Conservation (phyloP, 257 asterid genomes). For the Plantago ovata region DNA sequence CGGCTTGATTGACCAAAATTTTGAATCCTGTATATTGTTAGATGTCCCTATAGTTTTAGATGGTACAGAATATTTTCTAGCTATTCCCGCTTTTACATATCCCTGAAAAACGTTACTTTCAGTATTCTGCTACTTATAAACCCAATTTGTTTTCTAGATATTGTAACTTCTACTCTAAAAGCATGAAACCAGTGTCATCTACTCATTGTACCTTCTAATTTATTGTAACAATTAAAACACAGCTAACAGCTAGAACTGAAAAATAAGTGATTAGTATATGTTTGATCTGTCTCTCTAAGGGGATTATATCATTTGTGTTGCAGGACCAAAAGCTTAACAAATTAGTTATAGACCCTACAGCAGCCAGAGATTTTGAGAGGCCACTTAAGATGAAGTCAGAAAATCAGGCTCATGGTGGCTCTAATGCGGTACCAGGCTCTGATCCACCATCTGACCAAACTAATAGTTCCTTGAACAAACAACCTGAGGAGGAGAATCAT, state of each 20-base stretch:
- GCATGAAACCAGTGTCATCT: too few species aligned
- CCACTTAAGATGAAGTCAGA: slow-evolving; percentile 61
- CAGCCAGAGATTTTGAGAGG: slow-evolving; percentile 86
- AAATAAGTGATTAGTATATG: neutral
- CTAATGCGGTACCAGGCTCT: slow-evolving; percentile 38
- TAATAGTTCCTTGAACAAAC: slow-evolving; percentile 32
- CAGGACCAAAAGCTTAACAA: slow-evolving; percentile 89
- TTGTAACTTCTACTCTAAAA: neutral
- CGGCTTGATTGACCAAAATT: too few species aligned
- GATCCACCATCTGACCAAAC: slow-evolving; percentile 38
- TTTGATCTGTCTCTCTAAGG: neutral
- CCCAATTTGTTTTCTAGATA: neutral
- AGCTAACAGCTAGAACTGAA: neutral
- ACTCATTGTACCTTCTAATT: neutral
- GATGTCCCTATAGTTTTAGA: too few species aligned
- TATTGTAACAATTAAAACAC: neutral
- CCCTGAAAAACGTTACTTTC: too few species aligned
- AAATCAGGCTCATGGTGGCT: slow-evolving; percentile 33
- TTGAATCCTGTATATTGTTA: too few species aligned
- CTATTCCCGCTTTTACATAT: too few species aligned
- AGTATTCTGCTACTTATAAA: too few species aligned
- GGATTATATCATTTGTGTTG: slow-evolving; percentile 20
- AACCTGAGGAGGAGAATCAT: slow-evolving; percentile 40
- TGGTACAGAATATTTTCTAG: too few species aligned
- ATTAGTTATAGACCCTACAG: slow-evolving; percentile 67